phyloP scores from a whole-genome alignment of 129 eudicot genomes.

The Saposhnikovia divaricata region DNA sequence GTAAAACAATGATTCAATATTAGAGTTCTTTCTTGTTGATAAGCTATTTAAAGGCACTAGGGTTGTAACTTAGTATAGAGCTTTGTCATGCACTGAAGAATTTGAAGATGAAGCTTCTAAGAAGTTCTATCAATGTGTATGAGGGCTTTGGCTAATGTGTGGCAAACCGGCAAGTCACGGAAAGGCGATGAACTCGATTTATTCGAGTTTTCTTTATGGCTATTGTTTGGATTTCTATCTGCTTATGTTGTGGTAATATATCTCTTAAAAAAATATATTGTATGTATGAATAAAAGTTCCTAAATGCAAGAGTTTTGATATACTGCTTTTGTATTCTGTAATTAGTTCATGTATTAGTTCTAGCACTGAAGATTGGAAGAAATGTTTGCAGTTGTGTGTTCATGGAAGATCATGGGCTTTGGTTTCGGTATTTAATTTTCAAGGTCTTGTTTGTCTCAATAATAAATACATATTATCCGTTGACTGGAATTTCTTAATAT shows the following conservation, averaged over 20 bases:
- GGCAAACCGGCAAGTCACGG: constrained; percentile 74
- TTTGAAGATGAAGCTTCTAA: background rate
- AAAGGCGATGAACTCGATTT: constrained; percentile 45
- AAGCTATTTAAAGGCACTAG: constrained; percentile 19
- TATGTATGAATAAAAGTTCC: background rate
- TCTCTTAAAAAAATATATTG: background rate
- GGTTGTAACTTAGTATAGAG: background rate
- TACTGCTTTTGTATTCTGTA: too few relatives aligned
- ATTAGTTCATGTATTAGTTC: background rate
- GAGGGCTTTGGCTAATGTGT: constrained; percentile 13
- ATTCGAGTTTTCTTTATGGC: constrained; percentile 28
- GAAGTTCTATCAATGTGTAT: background rate
- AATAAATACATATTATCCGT: too few relatives aligned
- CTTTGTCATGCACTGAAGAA: background rate
- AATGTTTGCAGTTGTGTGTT: background rate
- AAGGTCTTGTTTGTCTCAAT: background rate
- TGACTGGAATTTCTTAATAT: too few relatives aligned
- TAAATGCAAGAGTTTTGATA: background rate
- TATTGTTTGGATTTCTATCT: constrained; percentile 2
- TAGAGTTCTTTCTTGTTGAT: background rate
- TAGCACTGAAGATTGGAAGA: background rate
- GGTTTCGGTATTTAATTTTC: background rate
- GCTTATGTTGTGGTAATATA: background rate
- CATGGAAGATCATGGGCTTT: background rate
- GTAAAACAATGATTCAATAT: constrained; percentile 10